These are phyloP conservation scores for Boletus reticuloceps DNA, from an alignment of 768 basidiomycete species.

Conservation along the genomic window DNA sequence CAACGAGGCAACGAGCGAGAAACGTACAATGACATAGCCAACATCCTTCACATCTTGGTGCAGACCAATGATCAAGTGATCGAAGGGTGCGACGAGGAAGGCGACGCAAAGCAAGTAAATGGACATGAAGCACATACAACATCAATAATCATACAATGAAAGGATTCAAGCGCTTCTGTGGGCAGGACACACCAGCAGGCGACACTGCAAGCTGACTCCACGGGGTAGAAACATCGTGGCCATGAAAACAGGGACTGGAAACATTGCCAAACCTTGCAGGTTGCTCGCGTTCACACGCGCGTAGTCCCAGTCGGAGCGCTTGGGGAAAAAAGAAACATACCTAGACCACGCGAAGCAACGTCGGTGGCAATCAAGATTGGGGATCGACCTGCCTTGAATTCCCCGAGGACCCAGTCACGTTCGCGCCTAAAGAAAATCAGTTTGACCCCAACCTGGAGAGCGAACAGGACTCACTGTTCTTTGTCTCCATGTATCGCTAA, in stretches of 20 bases:
- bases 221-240: constrained; percentile 23
- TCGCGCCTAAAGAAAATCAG: constrained; percentile 60
- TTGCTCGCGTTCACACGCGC: constrained; percentile 33
- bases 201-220: constrained; percentile 13
- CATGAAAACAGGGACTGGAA: constrained; percentile 24
- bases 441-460: neutral
- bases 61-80: constrained; percentile 30
- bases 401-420: constrained; percentile 97
- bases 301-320: constrained; percentile 32
- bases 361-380: constrained; percentile 99
- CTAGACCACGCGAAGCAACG: constrained; percentile 98
- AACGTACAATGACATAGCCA: constrained; percentile 89
- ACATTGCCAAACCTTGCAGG: constrained; percentile 25
- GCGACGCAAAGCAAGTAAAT: constrained; percentile 9
- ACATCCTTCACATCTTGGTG: constrained; percentile 96
- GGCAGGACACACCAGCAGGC: constrained; percentile 27
- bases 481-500: constrained; percentile 99
- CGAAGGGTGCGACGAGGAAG: constrained; percentile 22
- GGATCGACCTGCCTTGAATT: constrained; percentile 97
- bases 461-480: constrained; percentile 69
- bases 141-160: constrained; percentile 31
- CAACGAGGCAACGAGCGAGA: constrained; percentile 1
- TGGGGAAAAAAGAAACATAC: constrained; percentile 64
- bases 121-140: constrained; percentile 33
- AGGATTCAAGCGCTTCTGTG: constrained; percentile 32